phyloP scores from a whole-genome alignment of 2,329 filamentous ascomycete species.

The Aspergillus sp. region DNA sequence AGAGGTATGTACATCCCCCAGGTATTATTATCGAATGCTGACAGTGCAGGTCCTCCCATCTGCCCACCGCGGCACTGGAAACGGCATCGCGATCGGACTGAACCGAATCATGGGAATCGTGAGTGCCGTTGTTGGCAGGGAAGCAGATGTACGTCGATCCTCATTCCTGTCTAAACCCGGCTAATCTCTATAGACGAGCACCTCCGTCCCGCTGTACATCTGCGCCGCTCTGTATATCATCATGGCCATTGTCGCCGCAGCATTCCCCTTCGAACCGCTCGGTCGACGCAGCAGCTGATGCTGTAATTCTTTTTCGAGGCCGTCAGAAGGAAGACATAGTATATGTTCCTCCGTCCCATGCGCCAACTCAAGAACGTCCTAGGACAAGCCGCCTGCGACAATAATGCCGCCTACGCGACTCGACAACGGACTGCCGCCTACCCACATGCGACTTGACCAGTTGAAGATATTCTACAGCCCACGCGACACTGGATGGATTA shows the following conservation, averaged over 20 bases:
- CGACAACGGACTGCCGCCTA: too few relatives aligned
- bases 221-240: slow-evolving; percentile 37
- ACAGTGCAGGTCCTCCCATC: slow-evolving; percentile 47
- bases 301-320: too few relatives aligned
- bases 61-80: slow-evolving; percentile 53
- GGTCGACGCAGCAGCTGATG: slow-evolving; percentile 4
- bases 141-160: slow-evolving; percentile 23
- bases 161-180: fast-evolving
- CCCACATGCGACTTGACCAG: too few relatives aligned
- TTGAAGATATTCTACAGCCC: too few relatives aligned
- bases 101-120: slow-evolving; percentile 44
- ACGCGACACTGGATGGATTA: too few relatives aligned
- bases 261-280: slow-evolving; percentile 23
- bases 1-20: slow-evolving; percentile 28
- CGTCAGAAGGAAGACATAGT: too few relatives aligned
- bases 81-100: slow-evolving; percentile 43
- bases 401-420: too few relatives aligned
- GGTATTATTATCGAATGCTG: not conserved
- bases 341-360: too few relatives aligned
- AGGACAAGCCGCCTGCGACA: too few relatives aligned
- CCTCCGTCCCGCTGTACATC: slow-evolving; percentile 38
- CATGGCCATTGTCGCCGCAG: slow-evolving; percentile 30
- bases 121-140: slow-evolving; percentile 44
- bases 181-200: slow-evolving; percentile 21
- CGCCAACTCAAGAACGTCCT: too few relatives aligned